phyloP scores from a whole-genome alignment of 2,329 filamentous ascomycete genomes.

The Nannizziopsis barbatae region DNA sequence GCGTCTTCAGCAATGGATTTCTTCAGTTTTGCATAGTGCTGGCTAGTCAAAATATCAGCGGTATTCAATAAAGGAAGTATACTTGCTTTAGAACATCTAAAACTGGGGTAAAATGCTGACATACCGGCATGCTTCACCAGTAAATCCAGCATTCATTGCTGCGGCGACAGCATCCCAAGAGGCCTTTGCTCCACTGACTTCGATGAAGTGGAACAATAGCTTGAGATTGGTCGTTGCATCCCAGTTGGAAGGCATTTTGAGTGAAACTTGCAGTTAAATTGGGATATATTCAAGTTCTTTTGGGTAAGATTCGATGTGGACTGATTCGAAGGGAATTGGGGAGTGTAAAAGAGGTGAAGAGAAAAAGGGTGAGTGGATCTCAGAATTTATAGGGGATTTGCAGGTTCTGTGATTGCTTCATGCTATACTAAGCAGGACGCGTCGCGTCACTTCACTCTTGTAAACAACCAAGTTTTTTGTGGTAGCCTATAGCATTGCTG shows the following conservation, averaged over 20 bases:
- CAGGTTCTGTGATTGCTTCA: too few relatives aligned
- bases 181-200: conserved; percentile 13
- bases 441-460: too few relatives aligned
- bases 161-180: conserved; percentile 16
- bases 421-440: too few relatives aligned
- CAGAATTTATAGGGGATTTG: too few relatives aligned
- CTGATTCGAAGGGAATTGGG: too few relatives aligned
- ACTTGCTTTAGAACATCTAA: not conserved
- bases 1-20: not conserved
- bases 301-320: too few relatives aligned
- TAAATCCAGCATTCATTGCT: conserved; percentile 16
- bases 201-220: conserved; percentile 15
- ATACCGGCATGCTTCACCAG: conserved; percentile 18
- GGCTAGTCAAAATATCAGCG: conserved; percentile 6
- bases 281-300: too few relatives aligned
- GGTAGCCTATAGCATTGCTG: too few relatives aligned
- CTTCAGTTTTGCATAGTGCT: conserved; percentile 15
- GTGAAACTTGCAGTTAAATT: too few relatives aligned
- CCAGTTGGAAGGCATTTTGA: conserved; percentile 16
- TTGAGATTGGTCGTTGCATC: conserved; percentile 14
- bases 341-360: too few relatives aligned
- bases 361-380: too few relatives aligned
- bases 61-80: not conserved
- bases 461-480: too few relatives aligned
- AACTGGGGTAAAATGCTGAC: not conserved